Evolutionary conservation across 768 basidiomycete species (phyloP).

Genomic region (Collybia nuda): DNA sequence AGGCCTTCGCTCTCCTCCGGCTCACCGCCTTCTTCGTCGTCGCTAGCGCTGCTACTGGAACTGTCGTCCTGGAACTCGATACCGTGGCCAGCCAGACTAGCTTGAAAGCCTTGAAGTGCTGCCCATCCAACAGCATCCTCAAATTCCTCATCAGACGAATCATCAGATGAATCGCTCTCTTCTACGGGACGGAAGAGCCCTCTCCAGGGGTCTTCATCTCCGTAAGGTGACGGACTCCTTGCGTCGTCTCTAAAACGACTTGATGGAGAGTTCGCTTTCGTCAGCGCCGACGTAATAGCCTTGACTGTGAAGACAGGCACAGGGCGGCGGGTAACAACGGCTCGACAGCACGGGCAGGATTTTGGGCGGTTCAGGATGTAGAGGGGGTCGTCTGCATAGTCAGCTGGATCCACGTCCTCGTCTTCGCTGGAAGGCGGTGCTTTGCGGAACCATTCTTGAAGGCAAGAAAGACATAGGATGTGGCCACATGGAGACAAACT

Average conservation of each 20-base stretch:
- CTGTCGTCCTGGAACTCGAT: constrained; percentile 5
- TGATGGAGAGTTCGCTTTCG: constrained; percentile 24
- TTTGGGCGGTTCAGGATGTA: constrained; percentile 61
- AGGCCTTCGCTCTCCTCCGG: constrained; percentile 7
- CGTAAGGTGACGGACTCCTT: constrained; percentile 27
- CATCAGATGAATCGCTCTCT: constrained; percentile 38
- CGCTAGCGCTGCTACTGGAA: constrained; percentile 13
- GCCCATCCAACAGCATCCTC: constrained; percentile 28
- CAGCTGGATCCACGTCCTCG: constrained; percentile 34
- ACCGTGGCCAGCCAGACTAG: constrained; percentile 1
- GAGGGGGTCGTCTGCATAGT: constrained; percentile 31
- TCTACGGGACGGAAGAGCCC: constrained; percentile 59
- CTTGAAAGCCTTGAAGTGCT: constrained; percentile 19
- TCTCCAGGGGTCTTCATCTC: constrained; percentile 62
- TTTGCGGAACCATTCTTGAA: constrained; percentile 77
- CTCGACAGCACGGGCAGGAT: constrained; percentile 72
- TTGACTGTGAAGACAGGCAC: constrained; percentile 72
- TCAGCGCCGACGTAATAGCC: constrained; percentile 48
- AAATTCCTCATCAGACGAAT: constrained; percentile 13
- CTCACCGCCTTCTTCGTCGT: constrained; percentile 32
- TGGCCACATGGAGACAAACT: constrained; percentile 79
- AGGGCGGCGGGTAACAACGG: constrained; percentile 55
- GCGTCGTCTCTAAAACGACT: no score
- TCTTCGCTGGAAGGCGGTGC: constrained; percentile 50
- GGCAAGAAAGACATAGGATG: constrained; percentile 68